Evolutionary conservation across 305 asterid genomes (phyloP).

Genomic region (Solanum hybrid): DNA sequence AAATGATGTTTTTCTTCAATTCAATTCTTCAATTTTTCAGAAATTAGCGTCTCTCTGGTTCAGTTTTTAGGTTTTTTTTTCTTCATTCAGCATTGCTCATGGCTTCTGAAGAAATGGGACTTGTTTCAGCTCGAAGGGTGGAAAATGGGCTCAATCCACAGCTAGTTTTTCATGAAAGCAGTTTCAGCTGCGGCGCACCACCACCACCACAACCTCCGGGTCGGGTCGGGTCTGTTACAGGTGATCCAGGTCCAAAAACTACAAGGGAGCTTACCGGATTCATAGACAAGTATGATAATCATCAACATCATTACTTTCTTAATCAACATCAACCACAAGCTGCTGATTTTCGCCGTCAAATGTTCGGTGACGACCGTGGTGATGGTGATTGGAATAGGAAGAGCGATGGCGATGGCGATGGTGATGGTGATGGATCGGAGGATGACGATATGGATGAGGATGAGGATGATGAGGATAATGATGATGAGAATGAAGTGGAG

Average conservation of each 20-base stretch:
- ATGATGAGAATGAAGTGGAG: constrained; percentile 31
- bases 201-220: constrained; percentile 20
- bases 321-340: constrained; percentile 20
- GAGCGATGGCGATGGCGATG: constrained; percentile 17
- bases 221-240: constrained; percentile 20
- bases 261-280: constrained; percentile 68
- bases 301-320: constrained; percentile 39
- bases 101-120: constrained; percentile 59
- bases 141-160: constrained; percentile 43
- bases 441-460: constrained; percentile 35
- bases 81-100: constrained; percentile 7
- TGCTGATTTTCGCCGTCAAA: constrained; percentile 18
- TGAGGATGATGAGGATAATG: constrained; percentile 24
- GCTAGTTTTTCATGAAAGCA: constrained; percentile 52
- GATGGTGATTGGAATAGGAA: constrained; percentile 37
- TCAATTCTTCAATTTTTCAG: not conserved
- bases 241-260: constrained; percentile 40
- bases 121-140: constrained; percentile 42
- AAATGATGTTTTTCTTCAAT: not conserved
- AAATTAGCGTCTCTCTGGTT: not conserved
- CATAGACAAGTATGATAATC: constrained; percentile 34
- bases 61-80: not conserved
- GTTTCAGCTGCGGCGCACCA: constrained; percentile 17
- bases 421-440: constrained; percentile 23
- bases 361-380: constrained; percentile 20